Conservation (phyloP, 495 filamentous ascomycete genomes). For the Beverwykella pulmonaria region DNA sequence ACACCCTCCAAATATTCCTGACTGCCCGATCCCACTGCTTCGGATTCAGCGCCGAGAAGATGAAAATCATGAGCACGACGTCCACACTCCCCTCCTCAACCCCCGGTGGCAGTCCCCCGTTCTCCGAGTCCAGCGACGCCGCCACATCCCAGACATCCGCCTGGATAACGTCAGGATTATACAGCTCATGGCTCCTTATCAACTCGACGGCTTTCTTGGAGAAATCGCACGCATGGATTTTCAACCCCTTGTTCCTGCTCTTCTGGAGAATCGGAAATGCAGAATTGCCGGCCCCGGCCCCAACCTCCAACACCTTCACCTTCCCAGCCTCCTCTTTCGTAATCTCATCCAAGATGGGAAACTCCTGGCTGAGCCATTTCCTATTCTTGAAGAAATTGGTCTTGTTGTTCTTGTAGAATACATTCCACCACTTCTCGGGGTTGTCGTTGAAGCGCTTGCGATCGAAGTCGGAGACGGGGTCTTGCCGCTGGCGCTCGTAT, state of each 20-base stretch:
- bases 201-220: conserved; percentile 87
- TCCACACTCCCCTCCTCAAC: conserved; percentile 78
- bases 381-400: conserved; percentile 98
- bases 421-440: conserved; percentile 94
- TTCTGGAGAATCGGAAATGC: conserved; percentile 82
- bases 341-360: conserved; percentile 75
- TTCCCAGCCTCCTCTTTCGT: conserved; percentile 64
- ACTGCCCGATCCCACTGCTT: conserved; percentile 82
- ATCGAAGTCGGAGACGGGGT: conserved; percentile 86
- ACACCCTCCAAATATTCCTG: conserved; percentile 72
- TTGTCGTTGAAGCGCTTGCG: conserved; percentile 80
- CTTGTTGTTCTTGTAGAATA: conserved; percentile 94
- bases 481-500: conserved; percentile 75
- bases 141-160: conserved; percentile 94
- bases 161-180: conserved; percentile 65
- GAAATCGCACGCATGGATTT: conserved; percentile 90
- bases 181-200: conserved; percentile 72
- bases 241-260: conserved; percentile 78
- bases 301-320: conserved; percentile 78
- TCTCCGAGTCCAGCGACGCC: conserved; percentile 47
- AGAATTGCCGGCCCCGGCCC: conserved; percentile 94
- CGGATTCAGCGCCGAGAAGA: conserved; percentile 89
- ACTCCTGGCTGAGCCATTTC: conserved; percentile 95
- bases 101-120: conserved; percentile 64
- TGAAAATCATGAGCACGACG: conserved; percentile 90